Conservation (phyloP, 1,284 basidiomycete genomes). For the Stygiomarasmius scandens region DNA sequence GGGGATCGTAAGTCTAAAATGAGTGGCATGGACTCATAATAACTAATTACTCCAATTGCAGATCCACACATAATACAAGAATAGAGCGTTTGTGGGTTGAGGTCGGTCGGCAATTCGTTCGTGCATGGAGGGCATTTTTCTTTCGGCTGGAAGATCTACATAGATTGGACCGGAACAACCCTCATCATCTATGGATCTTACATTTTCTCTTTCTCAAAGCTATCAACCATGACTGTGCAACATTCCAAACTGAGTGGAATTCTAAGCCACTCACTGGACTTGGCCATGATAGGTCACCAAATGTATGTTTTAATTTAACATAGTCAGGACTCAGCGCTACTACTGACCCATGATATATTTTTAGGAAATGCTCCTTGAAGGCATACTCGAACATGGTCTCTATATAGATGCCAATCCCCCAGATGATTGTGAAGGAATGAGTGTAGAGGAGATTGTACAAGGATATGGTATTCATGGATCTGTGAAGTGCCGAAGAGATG, state of each 20-base stretch:
- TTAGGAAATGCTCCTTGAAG: background rate
- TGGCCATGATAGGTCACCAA: conserved; percentile 12
- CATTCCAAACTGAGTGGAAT: conserved; percentile 44
- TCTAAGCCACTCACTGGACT: conserved; percentile 8
- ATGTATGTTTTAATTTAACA: background rate
- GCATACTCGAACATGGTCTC: background rate
- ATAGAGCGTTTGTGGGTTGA: conserved; percentile 40
- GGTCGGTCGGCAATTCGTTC: conserved; percentile 37
- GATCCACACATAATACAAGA: conserved; percentile 38
- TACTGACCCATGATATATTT: background rate
- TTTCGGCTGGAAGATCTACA: conserved; percentile 37
- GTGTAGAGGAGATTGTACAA: background rate
- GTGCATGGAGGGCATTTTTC: conserved; percentile 44
- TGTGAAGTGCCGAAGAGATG: background rate
- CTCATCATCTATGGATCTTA: conserved; percentile 45
- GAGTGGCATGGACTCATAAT: background rate
- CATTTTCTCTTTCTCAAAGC: conserved; percentile 41
- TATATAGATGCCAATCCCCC: background rate
- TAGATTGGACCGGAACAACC: conserved; percentile 30
- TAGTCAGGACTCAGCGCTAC: too few relatives aligned
- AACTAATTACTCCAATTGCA: background rate
- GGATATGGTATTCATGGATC: background rate
- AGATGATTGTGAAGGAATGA: background rate
- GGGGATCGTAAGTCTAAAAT: conserved; percentile 32
- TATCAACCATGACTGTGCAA: conserved; percentile 41